These are phyloP conservation scores for Venturia aucupariae DNA, from an alignment of 2,329 filamentous ascomycete genomes.

Conservation along the genomic window DNA sequence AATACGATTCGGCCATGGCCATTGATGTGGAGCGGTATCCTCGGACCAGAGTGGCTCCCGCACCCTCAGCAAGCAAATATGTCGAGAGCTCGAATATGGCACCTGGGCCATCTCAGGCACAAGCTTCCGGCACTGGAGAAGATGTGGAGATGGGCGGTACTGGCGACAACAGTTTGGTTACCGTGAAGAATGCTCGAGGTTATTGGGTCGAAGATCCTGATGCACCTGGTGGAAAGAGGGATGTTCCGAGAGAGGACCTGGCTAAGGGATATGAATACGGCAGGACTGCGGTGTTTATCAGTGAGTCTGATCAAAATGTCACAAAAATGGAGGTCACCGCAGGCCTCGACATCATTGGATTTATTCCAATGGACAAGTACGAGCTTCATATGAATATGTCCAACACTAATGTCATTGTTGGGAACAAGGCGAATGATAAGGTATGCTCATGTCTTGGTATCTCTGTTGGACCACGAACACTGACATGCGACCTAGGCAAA, in stretches of 20 bases:
- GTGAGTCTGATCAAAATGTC: slow-evolving; percentile 74
- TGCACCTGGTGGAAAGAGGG: slow-evolving; percentile 67
- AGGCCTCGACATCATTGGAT: slow-evolving; percentile 75
- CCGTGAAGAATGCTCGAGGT: slow-evolving; percentile 65
- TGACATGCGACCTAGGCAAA: not conserved
- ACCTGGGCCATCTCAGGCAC: slow-evolving; percentile 29
- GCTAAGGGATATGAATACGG: slow-evolving; percentile 95
- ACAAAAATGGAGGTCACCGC: slow-evolving; percentile 75
- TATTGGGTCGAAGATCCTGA: slow-evolving; percentile 73
- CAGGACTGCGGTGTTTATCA: slow-evolving; percentile 82
- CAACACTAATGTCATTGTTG: slow-evolving; percentile 66
- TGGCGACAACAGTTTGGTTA: slow-evolving; percentile 45
- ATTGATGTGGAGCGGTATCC: slow-evolving; percentile 91
- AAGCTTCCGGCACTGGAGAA: slow-evolving; percentile 43
- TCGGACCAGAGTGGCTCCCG: slow-evolving; percentile 66
- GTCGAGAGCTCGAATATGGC: slow-evolving; percentile 43
- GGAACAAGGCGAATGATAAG: slow-evolving; percentile 69
- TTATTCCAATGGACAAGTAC: slow-evolving; percentile 68
- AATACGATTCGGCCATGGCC: slow-evolving; percentile 58
- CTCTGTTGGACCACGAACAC: not conserved
- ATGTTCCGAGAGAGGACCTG: slow-evolving; percentile 72
- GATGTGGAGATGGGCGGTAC: slow-evolving; percentile 18
- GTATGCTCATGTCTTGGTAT: slow-evolving; percentile 42
- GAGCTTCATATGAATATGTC: slow-evolving; percentile 81
- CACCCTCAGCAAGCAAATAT: slow-evolving; percentile 70